Evolutionary conservation across 23 red algal genomes (phyloP).

Genomic region (Agarophyton chilense): DNA sequence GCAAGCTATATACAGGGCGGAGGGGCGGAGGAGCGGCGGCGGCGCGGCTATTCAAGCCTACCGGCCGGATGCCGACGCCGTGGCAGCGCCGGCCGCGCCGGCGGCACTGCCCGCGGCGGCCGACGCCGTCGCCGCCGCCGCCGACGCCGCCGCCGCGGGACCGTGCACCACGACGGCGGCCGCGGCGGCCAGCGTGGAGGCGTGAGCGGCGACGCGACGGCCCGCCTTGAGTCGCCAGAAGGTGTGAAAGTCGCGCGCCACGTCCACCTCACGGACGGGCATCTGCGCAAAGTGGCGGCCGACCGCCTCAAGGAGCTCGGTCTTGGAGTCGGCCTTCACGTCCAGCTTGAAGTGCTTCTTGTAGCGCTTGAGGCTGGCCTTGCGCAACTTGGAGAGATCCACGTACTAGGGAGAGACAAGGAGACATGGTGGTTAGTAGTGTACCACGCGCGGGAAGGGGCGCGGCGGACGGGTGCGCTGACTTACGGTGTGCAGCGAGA

Average conservation of each 20-base stretch:
- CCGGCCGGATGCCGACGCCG: not conserved
- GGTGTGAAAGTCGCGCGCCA: constrained; percentile 57
- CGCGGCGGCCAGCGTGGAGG: not conserved
- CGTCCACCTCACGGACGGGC: constrained; percentile 68
- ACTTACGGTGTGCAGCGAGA: constrained; percentile 3
- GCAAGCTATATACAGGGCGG: not conserved
- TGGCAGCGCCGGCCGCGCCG: not conserved
- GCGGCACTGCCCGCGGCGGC: not conserved
- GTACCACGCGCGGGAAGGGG: no score
- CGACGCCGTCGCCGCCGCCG: not conserved
- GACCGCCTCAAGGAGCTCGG: constrained; percentile 64
- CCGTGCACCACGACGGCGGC: not conserved
- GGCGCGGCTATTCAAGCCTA: no score
- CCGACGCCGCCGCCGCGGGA: not conserved
- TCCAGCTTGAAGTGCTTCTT: constrained; percentile 79
- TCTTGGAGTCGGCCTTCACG: constrained; percentile 78
- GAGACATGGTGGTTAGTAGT: no score
- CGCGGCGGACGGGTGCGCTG: not conserved
- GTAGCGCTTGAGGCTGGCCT: constrained; percentile 77
- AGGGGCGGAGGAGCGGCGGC: not conserved
- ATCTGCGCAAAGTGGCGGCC: constrained; percentile 66
- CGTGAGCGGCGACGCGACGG: constrained; percentile 4
- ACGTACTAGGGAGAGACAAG: constrained; percentile 23
- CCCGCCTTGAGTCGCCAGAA: constrained; percentile 6
- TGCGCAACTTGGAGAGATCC: constrained; percentile 82